Conservation (phyloP, 1,284 basidiomycete genomes). For the Malassezia nana region DNA sequence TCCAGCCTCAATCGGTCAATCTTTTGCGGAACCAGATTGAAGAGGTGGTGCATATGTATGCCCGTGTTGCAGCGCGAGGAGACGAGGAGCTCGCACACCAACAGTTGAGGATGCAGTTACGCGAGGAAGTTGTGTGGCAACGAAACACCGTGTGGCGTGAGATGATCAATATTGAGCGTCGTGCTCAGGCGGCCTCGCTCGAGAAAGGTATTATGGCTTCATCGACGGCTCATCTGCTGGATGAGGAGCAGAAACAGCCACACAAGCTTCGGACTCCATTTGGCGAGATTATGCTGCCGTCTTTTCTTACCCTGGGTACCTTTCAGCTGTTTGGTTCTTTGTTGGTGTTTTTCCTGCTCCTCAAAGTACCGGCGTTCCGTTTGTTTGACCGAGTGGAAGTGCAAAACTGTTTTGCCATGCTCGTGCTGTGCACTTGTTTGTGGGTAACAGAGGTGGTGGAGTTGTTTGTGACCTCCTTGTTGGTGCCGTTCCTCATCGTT, state of each 20-base stretch:
- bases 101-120: constrained; percentile 75
- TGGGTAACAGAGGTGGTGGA: constrained; percentile 98
- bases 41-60: constrained; percentile 65
- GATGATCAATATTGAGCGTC: constrained; percentile 81
- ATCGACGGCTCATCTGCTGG: constrained; percentile 12
- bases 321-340: constrained; percentile 39
- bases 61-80: constrained; percentile 72
- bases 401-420: constrained; percentile 80
- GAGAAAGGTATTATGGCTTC: constrained; percentile 36
- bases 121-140: constrained; percentile 83
- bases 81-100: constrained; percentile 64
- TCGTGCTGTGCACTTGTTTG: constrained; percentile 81
- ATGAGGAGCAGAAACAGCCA: constrained; percentile 3
- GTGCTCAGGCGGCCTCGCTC: constrained; percentile 45
- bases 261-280: constrained; percentile 25
- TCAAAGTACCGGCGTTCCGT: constrained; percentile 40
- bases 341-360: constrained; percentile 30
- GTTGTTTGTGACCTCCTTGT: constrained; percentile 84
- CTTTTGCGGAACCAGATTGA: constrained; percentile 58
- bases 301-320: constrained; percentile 39
- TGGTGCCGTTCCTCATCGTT: constrained; percentile 84
- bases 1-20: constrained; percentile 55
- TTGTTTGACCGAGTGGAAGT: constrained; percentile 60
- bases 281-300: constrained; percentile 27
- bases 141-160: constrained; percentile 92